These are phyloP conservation scores for Talinum fruticosum DNA, from an alignment of 148 eudicot species.

Conservation along the genomic window DNA sequence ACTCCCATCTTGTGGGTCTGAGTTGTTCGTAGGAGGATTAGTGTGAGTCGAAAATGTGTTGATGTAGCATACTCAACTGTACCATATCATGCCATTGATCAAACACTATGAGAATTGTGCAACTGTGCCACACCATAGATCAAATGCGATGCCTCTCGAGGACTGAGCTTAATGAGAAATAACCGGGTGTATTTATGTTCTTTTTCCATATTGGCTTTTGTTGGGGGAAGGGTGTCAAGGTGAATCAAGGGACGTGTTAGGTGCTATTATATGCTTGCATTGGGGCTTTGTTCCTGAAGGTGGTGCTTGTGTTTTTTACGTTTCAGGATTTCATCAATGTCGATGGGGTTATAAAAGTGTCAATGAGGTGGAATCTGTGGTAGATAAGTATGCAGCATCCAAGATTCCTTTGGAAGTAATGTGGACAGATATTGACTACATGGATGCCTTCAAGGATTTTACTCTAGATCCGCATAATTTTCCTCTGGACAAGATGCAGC, in stretches of 20 bases:
- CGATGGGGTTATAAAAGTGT: slow-evolving; percentile 41
- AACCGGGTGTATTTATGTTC: too few relatives aligned
- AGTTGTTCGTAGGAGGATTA: background rate
- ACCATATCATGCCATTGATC: too few relatives aligned
- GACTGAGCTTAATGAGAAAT: too few relatives aligned
- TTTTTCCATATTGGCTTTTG: background rate
- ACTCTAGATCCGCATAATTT: slow-evolving; percentile 47
- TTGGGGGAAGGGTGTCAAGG: background rate
- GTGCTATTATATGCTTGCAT: background rate
- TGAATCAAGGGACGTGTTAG: background rate
- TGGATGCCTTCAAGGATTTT: slow-evolving; percentile 48
- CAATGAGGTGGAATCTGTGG: slow-evolving; percentile 37
- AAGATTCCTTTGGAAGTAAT: slow-evolving; percentile 50
- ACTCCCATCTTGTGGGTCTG: background rate
- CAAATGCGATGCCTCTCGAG: too few relatives aligned
- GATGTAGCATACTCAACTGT: background rate
- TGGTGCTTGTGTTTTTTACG: background rate
- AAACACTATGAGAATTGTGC: background rate
- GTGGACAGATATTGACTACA: slow-evolving; percentile 60
- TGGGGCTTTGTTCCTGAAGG: background rate
- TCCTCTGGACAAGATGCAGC: slow-evolving; percentile 36
- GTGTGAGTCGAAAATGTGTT: background rate
- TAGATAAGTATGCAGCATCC: slow-evolving; percentile 32
- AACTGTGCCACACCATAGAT: background rate
- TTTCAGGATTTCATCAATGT: slow-evolving; percentile 52